A percentile compares a stretch with the other conserved stretches of the same genome.
Conservation (phyloP, 2,329 filamentous ascomycete genomes). For the Fusarium brachygibbosum region DNA sequence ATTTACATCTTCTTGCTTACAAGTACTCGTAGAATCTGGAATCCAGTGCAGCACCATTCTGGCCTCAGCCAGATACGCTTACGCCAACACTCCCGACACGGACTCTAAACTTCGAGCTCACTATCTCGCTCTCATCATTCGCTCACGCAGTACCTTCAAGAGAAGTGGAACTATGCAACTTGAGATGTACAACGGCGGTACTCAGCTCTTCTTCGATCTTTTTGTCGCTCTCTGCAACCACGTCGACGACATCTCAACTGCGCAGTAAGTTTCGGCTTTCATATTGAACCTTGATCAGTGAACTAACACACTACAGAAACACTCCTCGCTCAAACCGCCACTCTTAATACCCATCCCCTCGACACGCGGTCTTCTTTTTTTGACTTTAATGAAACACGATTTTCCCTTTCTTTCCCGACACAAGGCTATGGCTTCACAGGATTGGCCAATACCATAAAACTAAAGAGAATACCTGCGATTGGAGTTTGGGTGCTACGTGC, state of each 20-base stretch:
- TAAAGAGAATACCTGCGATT: conserved; percentile 35
- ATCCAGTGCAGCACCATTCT: conserved; percentile 89
- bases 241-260: conserved; percentile 76
- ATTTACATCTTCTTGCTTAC: conserved; percentile 11
- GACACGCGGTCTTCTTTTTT: not conserved
- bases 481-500: conserved; percentile 36
- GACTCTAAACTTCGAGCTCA: conserved; percentile 93
- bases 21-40: conserved; percentile 69
- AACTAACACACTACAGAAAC: conserved; percentile 44
- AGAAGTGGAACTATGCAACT: conserved; percentile 94
- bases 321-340: conserved; percentile 64
- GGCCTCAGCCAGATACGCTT: conserved; percentile 88
- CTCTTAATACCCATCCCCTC: conserved; percentile 38
- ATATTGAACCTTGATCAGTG: not conserved
- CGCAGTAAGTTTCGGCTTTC: conserved; percentile 61
- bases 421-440: conserved; percentile 28
- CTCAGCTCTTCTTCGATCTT: conserved; percentile 88
- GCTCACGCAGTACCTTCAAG: conserved; percentile 89
- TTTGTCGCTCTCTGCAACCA: conserved; percentile 95
- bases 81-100: conserved; percentile 87
- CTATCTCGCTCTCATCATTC: conserved; percentile 92
- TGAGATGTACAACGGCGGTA: conserved; percentile 90
- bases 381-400: conserved; percentile 47
- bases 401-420: conserved; percentile 16
- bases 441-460: conserved; percentile 37